Base-by-base conservation (phyloP, 805 yeast genomes). In the Kodamaea restingae region DNA sequence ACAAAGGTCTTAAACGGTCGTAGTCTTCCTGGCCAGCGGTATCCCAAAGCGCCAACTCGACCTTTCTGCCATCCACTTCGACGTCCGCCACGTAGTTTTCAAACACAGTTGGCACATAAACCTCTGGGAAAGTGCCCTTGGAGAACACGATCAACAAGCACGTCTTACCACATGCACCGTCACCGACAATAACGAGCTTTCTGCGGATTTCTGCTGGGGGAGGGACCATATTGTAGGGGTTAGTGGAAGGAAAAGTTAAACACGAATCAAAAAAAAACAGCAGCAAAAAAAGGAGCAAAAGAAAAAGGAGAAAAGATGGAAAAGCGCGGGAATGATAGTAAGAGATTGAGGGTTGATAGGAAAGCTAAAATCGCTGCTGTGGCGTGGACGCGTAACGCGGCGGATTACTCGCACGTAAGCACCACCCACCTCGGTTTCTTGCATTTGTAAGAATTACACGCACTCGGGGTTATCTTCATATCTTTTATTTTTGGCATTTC, bases 61-160 rank as follows among this genome's bases (percentile, higher is more conserved):
- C 97, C 46, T 61, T 67, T 63, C 73, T 66, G 29, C 72, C 71
- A 43, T 67, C 73, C 28, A 67, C 96, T 49, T 66, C 71, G 42
- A 91, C 97, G 63, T 88, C 96, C 34, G 97, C 95, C 54, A 91
- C 97, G 65, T 91, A 93, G 73, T 90, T 93, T 65, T 91, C 98
- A 58, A 91, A 91, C 45, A 91, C 98, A 17, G 61, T 56, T 3
- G 61, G 61, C 12, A 55, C 61, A 45, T 56, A 56, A 6, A 56
- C 61, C 39, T 56, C 60, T 18, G 61, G 61, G 54, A 56, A 56
- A 10, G 60, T 55, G 9, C 61, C 61, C 47, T 55, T 55, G 38
- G 59, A 52, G 42, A 54, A 56, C n/a, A 56, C 61, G 33, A 55
- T 56, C 56, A 56, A 55, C 40, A 56, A 58, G 52, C 60, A 56